Evolutionary conservation across 306 rosid species (phyloP), one percentile per base, ranked within the genome.

Genomic region (Trifolium repens): DNA sequence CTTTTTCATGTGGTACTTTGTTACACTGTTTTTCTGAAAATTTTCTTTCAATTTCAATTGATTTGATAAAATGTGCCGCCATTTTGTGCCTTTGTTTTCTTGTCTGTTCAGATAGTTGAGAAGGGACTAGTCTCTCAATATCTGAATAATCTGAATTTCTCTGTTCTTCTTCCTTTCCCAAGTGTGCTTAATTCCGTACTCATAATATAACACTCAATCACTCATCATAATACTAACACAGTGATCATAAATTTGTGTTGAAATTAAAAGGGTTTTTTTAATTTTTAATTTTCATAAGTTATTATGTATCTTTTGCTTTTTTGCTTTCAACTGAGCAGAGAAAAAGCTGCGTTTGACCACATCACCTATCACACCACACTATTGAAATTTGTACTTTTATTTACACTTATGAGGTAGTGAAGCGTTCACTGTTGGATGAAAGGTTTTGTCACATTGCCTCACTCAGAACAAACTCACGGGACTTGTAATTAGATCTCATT

Each of bases 41-140:
- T 59, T 65, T 57, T 39, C 80, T 75, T 71, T 86, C 87, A 77
- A 76, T 12, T 85, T 58, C 64, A 61, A 61, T 61, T 61, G 92
- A 91, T 87, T 81, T 86, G 96, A 92, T 94, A 83, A 73, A 63
- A 78, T 87, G 90, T 88, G 99, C 98, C 98, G 99, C 99, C 99
- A 81, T 87, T 88, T 92, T 83, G 74, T 64, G 78, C 8, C 64
- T 76, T 60, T 75, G 57, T 57, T 59, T 78, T 68, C 83, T 82
- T 85, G 67, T 72, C 72, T 79, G 49, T 39, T 26, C 78, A 79
- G 79, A 63, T 46, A 67, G 58, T 35, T 19, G 35, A 9, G 42
- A 61, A 32, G 42, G 7, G 61, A 50, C 47, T 35, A 70, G 49
- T n/a, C 61, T 42, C 32, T 32, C 35, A 13, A 26, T 39, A 69